Evolutionary conservation across 2,329 filamentous ascomycete species (phyloP).

Genomic region (Penicillium sp.): DNA sequence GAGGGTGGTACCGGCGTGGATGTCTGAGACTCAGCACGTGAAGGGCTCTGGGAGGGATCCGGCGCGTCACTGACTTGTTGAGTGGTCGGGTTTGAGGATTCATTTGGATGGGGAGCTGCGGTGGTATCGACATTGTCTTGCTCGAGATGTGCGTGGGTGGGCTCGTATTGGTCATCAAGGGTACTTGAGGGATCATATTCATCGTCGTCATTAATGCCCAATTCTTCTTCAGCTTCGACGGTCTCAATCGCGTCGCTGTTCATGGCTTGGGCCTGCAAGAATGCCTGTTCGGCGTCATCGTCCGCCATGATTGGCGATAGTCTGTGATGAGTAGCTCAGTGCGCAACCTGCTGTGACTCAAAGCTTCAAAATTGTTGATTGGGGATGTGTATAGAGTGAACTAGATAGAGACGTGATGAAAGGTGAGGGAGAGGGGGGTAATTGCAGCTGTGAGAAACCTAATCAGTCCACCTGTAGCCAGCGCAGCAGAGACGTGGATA

Average conservation of each 20-base stretch:
- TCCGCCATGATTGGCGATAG: conserved; percentile 45
- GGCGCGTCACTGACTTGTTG: conserved; percentile 27
- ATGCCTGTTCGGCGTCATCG: conserved; percentile 54
- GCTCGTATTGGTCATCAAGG: conserved; percentile 42
- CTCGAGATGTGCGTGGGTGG: conserved; percentile 30
- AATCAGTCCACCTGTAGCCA: neutral
- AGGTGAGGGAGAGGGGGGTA: neutral
- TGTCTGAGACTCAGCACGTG: conserved; percentile 35
- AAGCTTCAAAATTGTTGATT: neutral
- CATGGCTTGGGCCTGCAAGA: conserved; percentile 50
- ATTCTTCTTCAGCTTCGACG: conserved; percentile 52
- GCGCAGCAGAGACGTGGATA: neutral
- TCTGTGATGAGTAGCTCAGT: conserved; percentile 7
- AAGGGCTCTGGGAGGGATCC: conserved; percentile 32
- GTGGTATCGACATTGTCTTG: conserved; percentile 28
- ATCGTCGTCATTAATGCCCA: conserved; percentile 54
- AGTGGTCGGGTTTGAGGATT: conserved; percentile 29
- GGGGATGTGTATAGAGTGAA: neutral
- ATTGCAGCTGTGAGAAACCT: neutral
- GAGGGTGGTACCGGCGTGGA: conserved; percentile 31
- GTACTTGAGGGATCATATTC: conserved; percentile 56
- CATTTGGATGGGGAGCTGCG: conserved; percentile 20
- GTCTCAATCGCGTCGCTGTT: conserved; percentile 39
- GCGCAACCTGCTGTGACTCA: neutral
- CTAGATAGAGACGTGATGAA: neutral